Evolutionary conservation across 305 asterid species (phyloP), one percentile per base, ranked within the genome.

Genomic region (Caryopteris hybrid): DNA sequence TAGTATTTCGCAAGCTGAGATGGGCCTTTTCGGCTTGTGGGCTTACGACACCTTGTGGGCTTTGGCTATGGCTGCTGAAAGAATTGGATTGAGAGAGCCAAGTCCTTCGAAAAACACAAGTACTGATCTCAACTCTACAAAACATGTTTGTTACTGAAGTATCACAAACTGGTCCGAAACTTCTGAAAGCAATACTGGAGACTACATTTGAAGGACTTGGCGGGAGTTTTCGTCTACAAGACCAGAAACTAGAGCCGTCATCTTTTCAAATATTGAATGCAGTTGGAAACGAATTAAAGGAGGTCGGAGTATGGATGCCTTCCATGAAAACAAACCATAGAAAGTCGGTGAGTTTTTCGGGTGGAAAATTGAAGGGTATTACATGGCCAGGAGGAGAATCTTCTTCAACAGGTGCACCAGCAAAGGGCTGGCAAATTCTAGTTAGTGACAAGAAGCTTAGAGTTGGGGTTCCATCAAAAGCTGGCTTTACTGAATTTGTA

Each of bases 41-140:
- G 80, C 81, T 1, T 77, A 77, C 34, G 78, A 77, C 68, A 68
- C 84, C 16, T 38, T 73, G 18, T 72, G 79, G 77, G 83, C 81
- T 23, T 66, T 80, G 59, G 86, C 88, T 42, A 66, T 72, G 76
- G 83, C 90, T 43, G 80, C 80, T 2, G 88, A 85, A 67, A 59
- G 66, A 68, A 71, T 73, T 34, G 70, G 68, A 27, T 1, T 66
- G 6, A 58, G 52, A 22, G 53, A 42, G 47, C 39, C 53, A 8
- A 55, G n/a, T n/a, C 14, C 64, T 45, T 18, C 42, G 55, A 58
- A 17, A 57, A 78, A 62, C 51, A 46, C 62, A n/a, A 56, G 27
- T n/a, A n/a, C n/a, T 57, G 58, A 27, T 20, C n/a, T 55, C 7
- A 69, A 62, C 62, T 61, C 76, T 11, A 55, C 78, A n/a, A 6